phyloP scores from a whole-genome alignment of 179 eudicot species.

The Beta lomatogona region DNA sequence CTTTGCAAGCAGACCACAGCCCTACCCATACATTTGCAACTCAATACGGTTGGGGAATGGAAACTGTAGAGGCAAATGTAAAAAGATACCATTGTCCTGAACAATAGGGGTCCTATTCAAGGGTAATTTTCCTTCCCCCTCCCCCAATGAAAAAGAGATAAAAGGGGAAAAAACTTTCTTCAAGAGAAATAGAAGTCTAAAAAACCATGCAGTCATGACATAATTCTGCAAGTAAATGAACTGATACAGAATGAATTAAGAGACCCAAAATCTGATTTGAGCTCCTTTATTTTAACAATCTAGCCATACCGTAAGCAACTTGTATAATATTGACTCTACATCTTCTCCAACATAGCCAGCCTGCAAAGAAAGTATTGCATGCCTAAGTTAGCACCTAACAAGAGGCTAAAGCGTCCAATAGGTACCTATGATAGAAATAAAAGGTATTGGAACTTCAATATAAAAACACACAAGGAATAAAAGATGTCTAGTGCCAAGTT shows the following conservation, averaged over 20 bases:
- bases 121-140: not conserved
- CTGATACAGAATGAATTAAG: not conserved
- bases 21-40: not conserved
- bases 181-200: not conserved
- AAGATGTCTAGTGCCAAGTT: too few relatives aligned
- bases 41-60: not conserved
- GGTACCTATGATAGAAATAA: not conserved
- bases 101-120: not conserved
- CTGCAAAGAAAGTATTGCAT: slow-evolving; percentile 44
- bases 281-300: not conserved
- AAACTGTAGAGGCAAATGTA: not conserved
- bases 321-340: slow-evolving; percentile 91
- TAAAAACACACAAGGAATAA: not conserved
- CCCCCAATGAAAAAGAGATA: not conserved
- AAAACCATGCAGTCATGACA: not conserved
- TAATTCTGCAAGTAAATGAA: not conserved
- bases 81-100: not conserved
- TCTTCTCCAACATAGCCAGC: slow-evolving; percentile 99
- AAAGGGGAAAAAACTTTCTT: too few relatives aligned
- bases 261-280: not conserved
- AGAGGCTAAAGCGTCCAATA: not conserved
- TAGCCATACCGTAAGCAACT: slow-evolving; percentile 72
- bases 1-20: not conserved
- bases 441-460: not conserved
- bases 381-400: slow-evolving; percentile 8